phyloP scores from a whole-genome alignment of 176 grass and related monocot species.

The Thinopyrum elongatum region DNA sequence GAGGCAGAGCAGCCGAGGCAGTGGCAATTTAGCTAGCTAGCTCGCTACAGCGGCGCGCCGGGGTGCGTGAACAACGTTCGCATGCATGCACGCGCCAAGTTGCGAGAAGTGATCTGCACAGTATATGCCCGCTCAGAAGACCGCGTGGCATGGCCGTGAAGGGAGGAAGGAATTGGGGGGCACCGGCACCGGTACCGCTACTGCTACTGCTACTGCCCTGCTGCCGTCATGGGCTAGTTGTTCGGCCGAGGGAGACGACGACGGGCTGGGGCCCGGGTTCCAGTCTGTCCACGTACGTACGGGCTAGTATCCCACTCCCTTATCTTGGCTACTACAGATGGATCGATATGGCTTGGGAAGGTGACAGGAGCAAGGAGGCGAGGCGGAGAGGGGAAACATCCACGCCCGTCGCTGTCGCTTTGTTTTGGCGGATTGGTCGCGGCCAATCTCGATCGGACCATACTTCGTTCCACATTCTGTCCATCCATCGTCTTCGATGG shows the following conservation, averaged over 20 bases:
- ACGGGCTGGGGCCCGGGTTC: not conserved
- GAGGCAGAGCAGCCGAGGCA: not conserved
- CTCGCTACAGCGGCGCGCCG: not conserved
- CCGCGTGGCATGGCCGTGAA: not conserved
- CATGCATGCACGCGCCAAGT: not conserved
- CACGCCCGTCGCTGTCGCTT: not conserved
- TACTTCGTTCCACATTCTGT: not conserved
- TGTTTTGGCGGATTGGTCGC: not conserved
- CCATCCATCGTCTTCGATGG: not conserved
- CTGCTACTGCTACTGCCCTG: not conserved
- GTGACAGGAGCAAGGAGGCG: not conserved
- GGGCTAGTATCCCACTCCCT: not conserved
- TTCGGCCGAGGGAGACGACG: not conserved
- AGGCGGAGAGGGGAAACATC: too few species aligned
- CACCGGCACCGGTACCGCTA: not conserved
- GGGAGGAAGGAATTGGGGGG: conserved; percentile 5
- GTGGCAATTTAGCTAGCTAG: not conserved
- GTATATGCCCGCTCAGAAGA: not conserved
- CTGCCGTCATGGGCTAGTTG: conserved; percentile 19
- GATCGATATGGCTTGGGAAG: not conserved
- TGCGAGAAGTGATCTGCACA: not conserved
- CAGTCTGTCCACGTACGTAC: not conserved
- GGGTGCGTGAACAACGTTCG: not conserved
- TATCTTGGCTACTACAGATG: not conserved
- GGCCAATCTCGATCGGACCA: not conserved